Base-by-base conservation (phyloP, 139 green algal species). In the Asterochloris sp. region DNA sequence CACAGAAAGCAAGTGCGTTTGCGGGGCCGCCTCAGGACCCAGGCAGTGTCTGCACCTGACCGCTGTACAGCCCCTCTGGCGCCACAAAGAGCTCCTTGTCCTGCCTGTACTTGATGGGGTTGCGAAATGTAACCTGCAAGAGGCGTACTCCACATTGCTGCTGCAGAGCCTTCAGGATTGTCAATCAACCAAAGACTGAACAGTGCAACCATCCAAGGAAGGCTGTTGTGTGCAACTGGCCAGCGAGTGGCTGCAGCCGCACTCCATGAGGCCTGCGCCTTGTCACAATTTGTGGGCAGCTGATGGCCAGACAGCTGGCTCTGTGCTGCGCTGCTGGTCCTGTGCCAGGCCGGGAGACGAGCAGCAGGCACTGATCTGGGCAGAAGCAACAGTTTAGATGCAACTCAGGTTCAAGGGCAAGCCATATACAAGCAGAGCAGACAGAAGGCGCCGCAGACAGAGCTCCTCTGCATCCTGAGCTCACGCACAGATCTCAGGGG, bases 31-130 rank as follows among this genome's bases (percentile, higher is more conserved):
- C 38, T 54, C 38, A 54, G 38, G 38, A 2, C 2, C 6, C 38
- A 54, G 38, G 38, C 38, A 71, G 61, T 19, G 21, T 27, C 2
- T 17, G 23, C 54, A 95, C 92, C 91, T 99, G 97, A 79, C 97
- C 97, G 73, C 91, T 96, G 92, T 98, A 99, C 78, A 96, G 90
- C 85, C 97, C 97, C 94, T 99, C 97, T 71, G 97, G 89, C 24
- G 96, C 96, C 54, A 99, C 90, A 78, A 98, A 98, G 80, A 98
- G 92, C 86, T 97, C 88, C 96, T 99, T 99, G 86, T 98, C 89
- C 80, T 96, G 92, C 89, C 92, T 94, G 91, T 97, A 99, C 54
- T 92, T 89, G 84, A 98, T 91, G 12, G 95, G 93, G 91, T 99
- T 88, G 77, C 96, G 92, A 94, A 98, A 99, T 62, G 89, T 92